Base-by-base conservation (phyloP, 257 asterid genomes). In the Lavandula angustifolia region DNA sequence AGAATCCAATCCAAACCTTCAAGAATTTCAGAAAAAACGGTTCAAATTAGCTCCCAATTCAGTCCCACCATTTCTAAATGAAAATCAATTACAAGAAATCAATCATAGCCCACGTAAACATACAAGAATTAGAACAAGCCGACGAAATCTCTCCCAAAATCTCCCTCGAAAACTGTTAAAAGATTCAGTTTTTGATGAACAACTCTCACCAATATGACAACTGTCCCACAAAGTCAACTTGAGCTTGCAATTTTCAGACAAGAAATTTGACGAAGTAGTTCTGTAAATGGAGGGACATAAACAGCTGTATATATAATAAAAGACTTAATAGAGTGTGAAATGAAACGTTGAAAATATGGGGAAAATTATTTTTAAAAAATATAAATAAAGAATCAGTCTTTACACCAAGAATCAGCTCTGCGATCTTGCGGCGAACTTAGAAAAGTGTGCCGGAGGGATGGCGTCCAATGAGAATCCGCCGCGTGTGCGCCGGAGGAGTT, bases 351-450 rank as follows among this genome's bases (percentile, higher is more conserved):
- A 41, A 72, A 49, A 18, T 16, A 38, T 27, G 50, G 9, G 7
- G 22, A n/a, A n/a, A n/a, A 43, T 11, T 7, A 10, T 50, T 31
- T 16, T 40, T 32, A 14, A 9, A 40, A 40, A 8, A 41, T n/a
- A 41, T 17, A 12, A 42, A 53, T 5, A n/a, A 41, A 27, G n/a
- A 50, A 52, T 67, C 73, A 34, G 13, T 33, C n/a, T 42, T 44
- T 60, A 52, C 27, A 62, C 71, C 77, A 71, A 71, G 73, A 77
- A 77, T 74, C 79, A 53, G 63, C 78, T 71, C 74, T 80, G 27
- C 73, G 69, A 59, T n/a, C 9, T 59, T 18, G 37, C 58, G 29
- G 57, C 63, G 7, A 62, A 48, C 57, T 60, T 62, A 16, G 64
- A 46, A 62, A 61, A 57, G 73, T 72, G 71, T 61, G 14, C 62